Conservation (phyloP, 139 green algal genomes). For the Chlorella sp. region DNA sequence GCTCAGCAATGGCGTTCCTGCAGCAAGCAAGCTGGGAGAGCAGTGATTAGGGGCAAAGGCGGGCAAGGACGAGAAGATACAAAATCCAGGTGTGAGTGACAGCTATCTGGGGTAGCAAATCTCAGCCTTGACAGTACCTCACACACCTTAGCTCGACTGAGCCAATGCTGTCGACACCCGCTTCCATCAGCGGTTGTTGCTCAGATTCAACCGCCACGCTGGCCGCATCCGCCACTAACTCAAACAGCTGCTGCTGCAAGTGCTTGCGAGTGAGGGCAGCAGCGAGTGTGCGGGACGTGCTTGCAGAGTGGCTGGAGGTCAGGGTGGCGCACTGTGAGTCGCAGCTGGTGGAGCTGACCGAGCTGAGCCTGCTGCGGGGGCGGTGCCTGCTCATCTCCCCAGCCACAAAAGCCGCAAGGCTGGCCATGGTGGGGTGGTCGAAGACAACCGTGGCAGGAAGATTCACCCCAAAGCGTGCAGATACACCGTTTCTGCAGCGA, state of each 20-base stretch:
- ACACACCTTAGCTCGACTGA: conserved; percentile 74
- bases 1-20: conserved; percentile 60
- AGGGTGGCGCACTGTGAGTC: not conserved
- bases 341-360: not conserved
- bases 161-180: conserved; percentile 70
- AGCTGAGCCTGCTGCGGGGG: not conserved
- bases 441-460: conserved; percentile 60
- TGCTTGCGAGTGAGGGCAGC: not conserved
- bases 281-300: too few species aligned
- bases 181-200: conserved; percentile 44
- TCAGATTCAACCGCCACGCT: not conserved
- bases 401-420: conserved; percentile 9
- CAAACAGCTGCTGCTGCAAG: not conserved
- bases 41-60: not conserved
- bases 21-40: not conserved
- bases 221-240: not conserved
- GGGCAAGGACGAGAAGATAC: not conserved
- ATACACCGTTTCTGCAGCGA: conserved; percentile 26
- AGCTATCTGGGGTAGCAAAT: not conserved
- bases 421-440: conserved; percentile 59
- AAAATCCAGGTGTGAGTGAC: not conserved
- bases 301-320: not conserved
- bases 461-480: conserved; percentile 19
- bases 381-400: conserved; percentile 1
- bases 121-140: not conserved